Evolutionary conservation across 1,139 yeast genomes (phyloP).

Genomic region (Magnusiomyces paraingens): DNA sequence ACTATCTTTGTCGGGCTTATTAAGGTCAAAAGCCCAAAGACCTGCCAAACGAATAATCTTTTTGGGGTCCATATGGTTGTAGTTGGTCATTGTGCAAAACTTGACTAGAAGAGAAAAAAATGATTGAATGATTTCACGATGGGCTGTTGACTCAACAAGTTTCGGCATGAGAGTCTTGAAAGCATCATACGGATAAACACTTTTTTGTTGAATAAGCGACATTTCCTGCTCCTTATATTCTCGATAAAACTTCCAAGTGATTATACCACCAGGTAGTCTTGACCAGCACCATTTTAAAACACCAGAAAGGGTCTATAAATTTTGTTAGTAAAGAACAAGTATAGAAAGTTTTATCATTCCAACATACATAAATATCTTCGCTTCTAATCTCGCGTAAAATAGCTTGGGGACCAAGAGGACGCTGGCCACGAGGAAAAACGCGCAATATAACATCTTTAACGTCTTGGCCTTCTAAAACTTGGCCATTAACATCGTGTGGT

Average conservation of each 20-base stretch:
- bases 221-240: slow-evolving; percentile 62
- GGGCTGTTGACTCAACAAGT: slow-evolving; percentile 75
- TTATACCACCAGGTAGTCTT: slow-evolving; percentile 66
- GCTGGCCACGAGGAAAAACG: slow-evolving; percentile 24
- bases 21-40: slow-evolving; percentile 73
- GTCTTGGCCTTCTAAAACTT: slow-evolving; percentile 21
- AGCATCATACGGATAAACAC: slow-evolving; percentile 47
- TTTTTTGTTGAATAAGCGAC: slow-evolving; percentile 9
- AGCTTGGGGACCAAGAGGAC: slow-evolving; percentile 28
- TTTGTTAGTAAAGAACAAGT: not conserved
- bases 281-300: slow-evolving; percentile 82
- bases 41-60: slow-evolving; percentile 79
- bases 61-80: slow-evolving; percentile 71
- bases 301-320: slow-evolving; percentile 50
- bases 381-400: slow-evolving; percentile 26
- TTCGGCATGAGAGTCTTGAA: slow-evolving; percentile 78
- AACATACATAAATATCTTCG: slow-evolving; percentile 25
- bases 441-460: slow-evolving; percentile 23
- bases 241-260: slow-evolving; percentile 80
- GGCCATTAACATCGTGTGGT: slow-evolving; percentile 6
- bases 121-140: slow-evolving; percentile 83
- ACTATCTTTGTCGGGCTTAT: slow-evolving; percentile 26
- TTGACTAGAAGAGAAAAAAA: slow-evolving; percentile 75
- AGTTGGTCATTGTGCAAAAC: slow-evolving; percentile 75
- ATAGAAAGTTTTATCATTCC: not conserved